Conservation (phyloP, 163 green algal genomes). For the Scenedesmus sp. region DNA sequence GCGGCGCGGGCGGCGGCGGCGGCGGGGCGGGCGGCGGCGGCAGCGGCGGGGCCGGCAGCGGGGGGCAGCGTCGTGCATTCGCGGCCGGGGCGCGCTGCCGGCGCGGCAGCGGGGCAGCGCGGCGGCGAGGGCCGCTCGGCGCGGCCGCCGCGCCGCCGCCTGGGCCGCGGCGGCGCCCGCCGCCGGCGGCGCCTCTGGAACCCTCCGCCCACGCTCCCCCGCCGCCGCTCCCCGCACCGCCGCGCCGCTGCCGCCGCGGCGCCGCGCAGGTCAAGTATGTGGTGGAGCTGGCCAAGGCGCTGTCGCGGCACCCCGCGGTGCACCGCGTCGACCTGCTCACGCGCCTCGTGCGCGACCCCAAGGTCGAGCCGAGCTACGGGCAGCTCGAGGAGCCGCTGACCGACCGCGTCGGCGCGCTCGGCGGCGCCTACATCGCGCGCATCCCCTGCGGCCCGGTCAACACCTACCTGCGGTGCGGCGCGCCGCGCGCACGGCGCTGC, state of each 20-base stretch:
- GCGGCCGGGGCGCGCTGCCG: too few species aligned
- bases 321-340: slow-evolving; percentile 95
- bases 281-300: slow-evolving; percentile 91
- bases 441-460: slow-evolving; percentile 81
- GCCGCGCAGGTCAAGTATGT: slow-evolving; percentile 99
- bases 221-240: neutral
- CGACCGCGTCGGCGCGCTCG: slow-evolving; percentile 44
- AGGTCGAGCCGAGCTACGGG: slow-evolving; percentile 75
- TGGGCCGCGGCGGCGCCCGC: neutral
- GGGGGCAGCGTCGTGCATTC: too few species aligned
- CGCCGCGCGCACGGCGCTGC: too few species aligned
- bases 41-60: too few species aligned
- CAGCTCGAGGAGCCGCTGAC: slow-evolving; percentile 71
- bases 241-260: too few species aligned
- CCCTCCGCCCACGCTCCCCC: neutral
- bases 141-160: too few species aligned
- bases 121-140: too few species aligned
- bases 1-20: too few species aligned
- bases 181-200: too few species aligned
- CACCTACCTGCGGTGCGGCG: slow-evolving; percentile 78
- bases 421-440: slow-evolving; percentile 92
- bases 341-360: slow-evolving; percentile 79
- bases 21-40: too few species aligned
- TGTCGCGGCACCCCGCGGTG: slow-evolving; percentile 90
- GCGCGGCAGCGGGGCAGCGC: too few species aligned